Base-by-base conservation (phyloP, 495 filamentous ascomycete genomes). In the Neurospora sublineolata region DNA sequence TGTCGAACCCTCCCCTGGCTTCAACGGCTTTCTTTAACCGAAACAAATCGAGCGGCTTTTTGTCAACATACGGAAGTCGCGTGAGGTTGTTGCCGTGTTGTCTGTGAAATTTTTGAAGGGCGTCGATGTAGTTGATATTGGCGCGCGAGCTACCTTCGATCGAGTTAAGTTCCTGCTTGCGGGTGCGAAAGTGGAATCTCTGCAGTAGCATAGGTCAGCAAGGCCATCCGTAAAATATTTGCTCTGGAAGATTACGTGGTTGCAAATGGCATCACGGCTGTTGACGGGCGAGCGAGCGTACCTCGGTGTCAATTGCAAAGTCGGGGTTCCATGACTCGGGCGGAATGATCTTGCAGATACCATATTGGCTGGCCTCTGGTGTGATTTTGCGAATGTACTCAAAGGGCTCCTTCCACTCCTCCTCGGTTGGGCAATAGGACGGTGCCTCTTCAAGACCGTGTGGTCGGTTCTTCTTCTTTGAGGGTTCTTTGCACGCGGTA, bases 251-350 rank as follows among this genome's bases (percentile, higher is more conserved):
- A 52, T 36, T 33, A 27, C 71, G n/a, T 30, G n/a, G n/a, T 40
- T 41, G 46, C 33, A n/a, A 12, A 27, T 30, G 23, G 23, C 14
- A 38, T 42, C 72, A 38, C n/a, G 37, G 23, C 36, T 36, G 68
- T 36, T 69, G 42, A 37, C 27, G 20, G 20, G 67, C 39, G 20
- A 72, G 68, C 44, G 10, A 70, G n/a, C 89, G 77, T 84, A 97
- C 94, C 90, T 97, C 93, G 20, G 95, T 97, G 81, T 99, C 94
- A 77, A 99, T 93, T 14, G 94, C 94, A 77, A 99, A 98, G 58
- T 91, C 84, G 18, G 95, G 95, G 72, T 96, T 94, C 95, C 95
- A 99, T 39, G 86, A 88, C 70, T 94, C 92, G 12, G 95, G 95
- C 14, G 96, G 95, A 71, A 98, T 91, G 72, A 99, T 91, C 81